Percentiles rank a stretch among this genome's conserved stretches.
phyloP scores from a whole-genome alignment of 1,284 basidiomycete genomes.

The Rhodotorula glutinis region DNA sequence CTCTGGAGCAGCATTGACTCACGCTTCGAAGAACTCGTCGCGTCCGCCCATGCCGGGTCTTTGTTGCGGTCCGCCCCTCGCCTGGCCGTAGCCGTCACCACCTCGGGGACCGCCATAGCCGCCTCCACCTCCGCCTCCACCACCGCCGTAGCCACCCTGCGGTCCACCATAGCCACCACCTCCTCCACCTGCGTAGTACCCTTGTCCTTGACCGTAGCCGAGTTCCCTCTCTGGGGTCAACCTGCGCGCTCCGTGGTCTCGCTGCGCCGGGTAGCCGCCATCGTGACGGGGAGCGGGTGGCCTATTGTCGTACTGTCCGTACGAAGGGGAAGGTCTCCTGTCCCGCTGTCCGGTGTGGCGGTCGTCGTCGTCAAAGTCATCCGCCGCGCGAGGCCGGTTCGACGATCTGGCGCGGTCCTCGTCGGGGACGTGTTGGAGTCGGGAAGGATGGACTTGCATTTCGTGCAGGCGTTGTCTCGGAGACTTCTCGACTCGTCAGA shows the following conservation, averaged over 20 bases:
- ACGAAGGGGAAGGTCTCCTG: conserved; percentile 30
- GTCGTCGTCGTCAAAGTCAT: conserved; percentile 7
- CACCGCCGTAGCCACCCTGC: background rate
- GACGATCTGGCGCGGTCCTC: background rate
- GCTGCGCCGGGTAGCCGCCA: conserved; percentile 7
- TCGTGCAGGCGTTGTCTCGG: no score
- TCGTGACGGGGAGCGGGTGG: conserved; percentile 1
- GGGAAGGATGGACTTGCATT: conserved; percentile 17
- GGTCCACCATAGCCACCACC: conserved; percentile 5
- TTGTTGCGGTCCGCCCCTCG: background rate
- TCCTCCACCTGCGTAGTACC: background rate
- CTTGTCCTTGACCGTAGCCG: conserved; percentile 7
- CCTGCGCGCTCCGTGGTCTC: conserved; percentile 9
- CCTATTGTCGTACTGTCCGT: conserved; percentile 19
- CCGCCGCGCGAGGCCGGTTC: conserved; percentile 10
- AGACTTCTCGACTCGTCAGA: no score
- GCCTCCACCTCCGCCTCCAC: background rate
- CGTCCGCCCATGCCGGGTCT: conserved; percentile 9
- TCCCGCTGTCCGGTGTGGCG: conserved; percentile 4
- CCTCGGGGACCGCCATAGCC: conserved; percentile 7
- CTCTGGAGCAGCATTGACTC: background rate
- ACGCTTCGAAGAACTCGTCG: conserved; percentile 42
- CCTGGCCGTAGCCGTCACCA: background rate
- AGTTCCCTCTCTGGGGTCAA: conserved; percentile 34
- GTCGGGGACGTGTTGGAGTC: conserved; percentile 3